Evolutionary conservation across 2,329 filamentous ascomycete species (phyloP).

Genomic region (Verticillium zaregamsianum): DNA sequence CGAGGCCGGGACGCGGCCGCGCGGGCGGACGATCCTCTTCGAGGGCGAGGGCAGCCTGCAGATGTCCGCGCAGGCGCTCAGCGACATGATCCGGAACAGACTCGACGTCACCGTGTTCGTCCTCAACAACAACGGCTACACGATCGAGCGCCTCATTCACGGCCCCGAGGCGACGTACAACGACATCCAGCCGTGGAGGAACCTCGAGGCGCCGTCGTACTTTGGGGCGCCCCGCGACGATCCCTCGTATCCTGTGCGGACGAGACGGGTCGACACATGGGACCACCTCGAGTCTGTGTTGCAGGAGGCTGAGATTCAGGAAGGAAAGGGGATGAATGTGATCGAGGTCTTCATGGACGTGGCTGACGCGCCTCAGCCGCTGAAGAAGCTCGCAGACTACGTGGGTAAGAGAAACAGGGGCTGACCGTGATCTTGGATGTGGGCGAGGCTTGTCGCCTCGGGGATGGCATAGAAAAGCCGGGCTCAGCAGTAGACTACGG

Average conservation of each 20-base stretch:
- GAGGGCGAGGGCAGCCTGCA: conserved; percentile 63
- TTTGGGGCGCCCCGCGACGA: not conserved
- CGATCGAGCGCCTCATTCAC: conserved; percentile 1
- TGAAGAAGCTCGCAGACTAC: not conserved
- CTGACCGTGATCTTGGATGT: not conserved
- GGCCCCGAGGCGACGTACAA: not conserved
- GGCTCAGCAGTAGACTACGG: too few species aligned
- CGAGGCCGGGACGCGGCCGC: not conserved
- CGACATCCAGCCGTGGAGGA: not conserved
- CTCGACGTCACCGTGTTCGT: conserved; percentile 31
- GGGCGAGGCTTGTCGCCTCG: not conserved
- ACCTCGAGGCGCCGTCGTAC: not conserved
- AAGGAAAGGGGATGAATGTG: not conserved
- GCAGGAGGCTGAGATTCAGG: not conserved
- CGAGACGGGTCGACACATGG: not conserved
- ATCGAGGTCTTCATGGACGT: not conserved
- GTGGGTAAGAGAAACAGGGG: not conserved
- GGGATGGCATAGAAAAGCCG: not conserved
- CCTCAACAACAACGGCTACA: not conserved
- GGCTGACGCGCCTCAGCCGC: not conserved
- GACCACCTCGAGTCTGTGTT: not conserved
- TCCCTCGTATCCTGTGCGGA: not conserved
- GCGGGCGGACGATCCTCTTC: conserved; percentile 43
- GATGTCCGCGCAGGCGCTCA: conserved; percentile 63
- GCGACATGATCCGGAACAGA: conserved; percentile 54